Conservation (phyloP, 2,329 filamentous ascomycete species). For the Neofusicoccum parvum region DNA sequence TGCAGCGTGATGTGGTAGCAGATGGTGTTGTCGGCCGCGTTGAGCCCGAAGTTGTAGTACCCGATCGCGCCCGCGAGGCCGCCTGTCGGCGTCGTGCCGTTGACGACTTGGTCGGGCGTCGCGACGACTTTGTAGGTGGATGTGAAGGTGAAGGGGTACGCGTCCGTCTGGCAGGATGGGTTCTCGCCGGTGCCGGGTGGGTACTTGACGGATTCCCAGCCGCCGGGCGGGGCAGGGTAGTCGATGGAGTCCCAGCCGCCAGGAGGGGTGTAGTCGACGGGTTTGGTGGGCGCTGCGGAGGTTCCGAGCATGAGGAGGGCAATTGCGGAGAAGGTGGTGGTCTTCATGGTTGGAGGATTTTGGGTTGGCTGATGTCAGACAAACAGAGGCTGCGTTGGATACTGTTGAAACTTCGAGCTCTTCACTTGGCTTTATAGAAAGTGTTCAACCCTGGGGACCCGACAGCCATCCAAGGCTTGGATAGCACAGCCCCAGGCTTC, state of each 20-base stretch:
- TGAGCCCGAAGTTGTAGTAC: slow-evolving; percentile 57
- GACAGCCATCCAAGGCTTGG: neutral
- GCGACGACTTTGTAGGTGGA: slow-evolving; percentile 53
- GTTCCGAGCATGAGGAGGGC: neutral
- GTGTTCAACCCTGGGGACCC: neutral
- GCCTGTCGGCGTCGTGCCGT: slow-evolving; percentile 42
- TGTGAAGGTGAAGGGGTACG: slow-evolving; percentile 48
- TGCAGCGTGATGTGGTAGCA: slow-evolving; percentile 56
- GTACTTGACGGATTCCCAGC: neutral
- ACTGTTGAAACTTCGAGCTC: neutral
- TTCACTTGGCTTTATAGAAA: neutral
- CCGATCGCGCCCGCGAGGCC: slow-evolving; percentile 51
- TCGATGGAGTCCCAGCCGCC: neutral
- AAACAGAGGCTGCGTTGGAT: neutral
- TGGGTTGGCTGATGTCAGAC: neutral
- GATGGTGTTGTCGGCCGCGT: slow-evolving; percentile 48
- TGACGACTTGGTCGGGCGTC: slow-evolving; percentile 54
- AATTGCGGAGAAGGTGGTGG: neutral
- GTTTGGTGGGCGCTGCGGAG: neutral
- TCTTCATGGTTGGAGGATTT: neutral
- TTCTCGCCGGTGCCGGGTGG: neutral
- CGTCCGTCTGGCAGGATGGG: slow-evolving; percentile 25
- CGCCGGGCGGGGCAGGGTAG: neutral
- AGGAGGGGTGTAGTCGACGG: neutral
- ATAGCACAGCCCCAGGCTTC: neutral